phyloP scores from a whole-genome alignment of 805 yeast species.

The Myxozyma geophila region DNA sequence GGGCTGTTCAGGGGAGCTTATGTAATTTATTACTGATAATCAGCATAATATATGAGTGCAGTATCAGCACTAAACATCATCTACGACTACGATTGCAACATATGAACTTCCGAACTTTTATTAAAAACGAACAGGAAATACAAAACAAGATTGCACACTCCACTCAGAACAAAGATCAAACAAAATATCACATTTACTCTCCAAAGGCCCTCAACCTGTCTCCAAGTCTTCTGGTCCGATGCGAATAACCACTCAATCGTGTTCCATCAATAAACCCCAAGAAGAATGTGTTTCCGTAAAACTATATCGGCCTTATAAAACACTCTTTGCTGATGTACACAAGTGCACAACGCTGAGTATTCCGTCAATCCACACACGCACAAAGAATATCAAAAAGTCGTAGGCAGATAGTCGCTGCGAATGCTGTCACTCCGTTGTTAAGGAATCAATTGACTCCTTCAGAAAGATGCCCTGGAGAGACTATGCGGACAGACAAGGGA shows the following conservation, averaged over 20 bases:
- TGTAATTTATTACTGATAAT: background rate
- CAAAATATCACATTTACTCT: background rate
- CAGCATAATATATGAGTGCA: background rate
- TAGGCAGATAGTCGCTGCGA: background rate
- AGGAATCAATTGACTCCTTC: background rate
- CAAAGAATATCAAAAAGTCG: background rate
- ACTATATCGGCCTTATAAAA: slow-evolving; percentile 11
- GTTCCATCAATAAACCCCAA: background rate
- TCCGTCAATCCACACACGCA: slow-evolving; percentile 6
- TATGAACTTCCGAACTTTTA: slow-evolving; percentile 5
- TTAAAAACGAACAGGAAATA: slow-evolving; percentile 6
- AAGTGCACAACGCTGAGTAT: background rate
- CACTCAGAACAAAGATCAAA: background rate
- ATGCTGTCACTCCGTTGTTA: slow-evolving; percentile 12
- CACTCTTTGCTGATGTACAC: background rate
- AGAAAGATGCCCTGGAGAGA: slow-evolving; percentile 4
- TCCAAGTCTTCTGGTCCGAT: background rate
- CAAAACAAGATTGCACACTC: slow-evolving; percentile 17
- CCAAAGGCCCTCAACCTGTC: background rate
- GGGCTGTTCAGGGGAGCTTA: background rate
- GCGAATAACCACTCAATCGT: background rate
- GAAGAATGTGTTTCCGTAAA: background rate
- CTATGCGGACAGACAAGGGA: slow-evolving; percentile 16
- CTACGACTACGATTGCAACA: background rate
- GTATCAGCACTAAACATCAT: background rate